Conservation (phyloP, 345 rosid species). For the Adansonia digitata region DNA sequence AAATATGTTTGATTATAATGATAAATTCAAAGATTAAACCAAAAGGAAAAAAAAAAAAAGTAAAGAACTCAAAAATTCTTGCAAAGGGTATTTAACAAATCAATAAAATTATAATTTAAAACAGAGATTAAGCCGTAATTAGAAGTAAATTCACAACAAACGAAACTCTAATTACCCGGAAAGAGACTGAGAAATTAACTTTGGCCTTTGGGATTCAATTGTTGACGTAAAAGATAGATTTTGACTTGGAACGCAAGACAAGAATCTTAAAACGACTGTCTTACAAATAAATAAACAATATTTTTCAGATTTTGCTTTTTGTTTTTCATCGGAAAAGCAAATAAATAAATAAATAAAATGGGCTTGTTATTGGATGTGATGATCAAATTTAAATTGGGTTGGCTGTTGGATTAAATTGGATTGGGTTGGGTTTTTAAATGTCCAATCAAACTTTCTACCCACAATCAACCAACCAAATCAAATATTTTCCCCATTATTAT, state of each 20-base stretch:
- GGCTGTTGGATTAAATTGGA: neutral
- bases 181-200: neutral
- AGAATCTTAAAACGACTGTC: neutral
- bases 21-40: neutral
- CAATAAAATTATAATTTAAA: neutral
- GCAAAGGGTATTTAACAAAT: neutral
- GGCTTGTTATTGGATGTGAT: too few species aligned
- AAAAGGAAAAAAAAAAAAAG: neutral
- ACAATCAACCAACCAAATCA: neutral
- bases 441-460: neutral
- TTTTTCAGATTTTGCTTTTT: neutral
- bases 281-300: neutral
- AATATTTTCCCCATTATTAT: accelerated
- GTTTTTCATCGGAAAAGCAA: too few species aligned
- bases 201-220: neutral
- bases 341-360: too few species aligned
- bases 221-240: neutral
- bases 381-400: neutral
- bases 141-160: neutral
- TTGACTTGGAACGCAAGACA: neutral
- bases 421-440: neutral
- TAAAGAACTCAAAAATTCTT: neutral
- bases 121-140: neutral
- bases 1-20: neutral
- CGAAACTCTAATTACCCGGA: neutral